Percentiles rank a stretch among this genome's conserved stretches.
These are phyloP conservation scores for Pestalotiopsis sp. DNA, from an alignment of 2,329 filamentous ascomycete genomes.

Conservation along the genomic window DNA sequence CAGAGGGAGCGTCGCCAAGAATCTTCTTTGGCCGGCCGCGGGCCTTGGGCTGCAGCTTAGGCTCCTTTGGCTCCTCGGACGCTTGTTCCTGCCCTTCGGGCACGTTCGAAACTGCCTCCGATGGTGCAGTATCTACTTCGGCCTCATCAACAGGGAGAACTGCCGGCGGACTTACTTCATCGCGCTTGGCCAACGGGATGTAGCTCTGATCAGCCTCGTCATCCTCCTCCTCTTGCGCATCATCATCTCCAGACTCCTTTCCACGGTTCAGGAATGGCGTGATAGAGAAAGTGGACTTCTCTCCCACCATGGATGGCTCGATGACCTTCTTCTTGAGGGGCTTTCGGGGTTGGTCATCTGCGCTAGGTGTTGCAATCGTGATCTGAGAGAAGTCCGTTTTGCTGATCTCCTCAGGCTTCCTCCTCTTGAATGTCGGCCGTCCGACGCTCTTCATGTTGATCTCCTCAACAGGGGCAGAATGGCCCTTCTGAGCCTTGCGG, in stretches of 20 bases:
- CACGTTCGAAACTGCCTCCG: conserved; percentile 19
- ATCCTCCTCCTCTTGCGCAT: conserved; percentile 25
- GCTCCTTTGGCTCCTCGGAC: conserved; percentile 20
- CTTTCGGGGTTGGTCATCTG: conserved; percentile 28
- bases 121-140: conserved; percentile 13
- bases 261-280: conserved; percentile 88
- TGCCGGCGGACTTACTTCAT: conserved; percentile 15
- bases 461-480: conserved; percentile 35
- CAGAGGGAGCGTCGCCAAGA: conserved; percentile 44
- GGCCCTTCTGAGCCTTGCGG: conserved; percentile 35
- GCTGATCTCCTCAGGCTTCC: conserved; percentile 44
- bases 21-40: conserved; percentile 49
- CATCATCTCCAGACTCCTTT: conserved; percentile 51
- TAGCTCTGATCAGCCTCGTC: conserved; percentile 25
- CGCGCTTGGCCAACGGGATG: conserved; percentile 15
- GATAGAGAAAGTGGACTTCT: conserved; percentile 91
- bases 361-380: conserved; percentile 44
- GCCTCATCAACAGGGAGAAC: conserved; percentile 11
- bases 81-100: conserved; percentile 6
- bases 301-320: conserved; percentile 65
- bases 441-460: conserved; percentile 32
- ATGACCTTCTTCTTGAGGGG: conserved; percentile 56
- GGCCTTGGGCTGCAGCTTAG: conserved; percentile 35
- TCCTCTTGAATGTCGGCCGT: conserved; percentile 43
- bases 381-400: conserved; percentile 45